A percentile compares a stretch with the other conserved stretches of the same genome.
Evolutionary conservation across 495 filamentous ascomycete species (phyloP).

Genomic region (Aspergillus cavernicola): DNA sequence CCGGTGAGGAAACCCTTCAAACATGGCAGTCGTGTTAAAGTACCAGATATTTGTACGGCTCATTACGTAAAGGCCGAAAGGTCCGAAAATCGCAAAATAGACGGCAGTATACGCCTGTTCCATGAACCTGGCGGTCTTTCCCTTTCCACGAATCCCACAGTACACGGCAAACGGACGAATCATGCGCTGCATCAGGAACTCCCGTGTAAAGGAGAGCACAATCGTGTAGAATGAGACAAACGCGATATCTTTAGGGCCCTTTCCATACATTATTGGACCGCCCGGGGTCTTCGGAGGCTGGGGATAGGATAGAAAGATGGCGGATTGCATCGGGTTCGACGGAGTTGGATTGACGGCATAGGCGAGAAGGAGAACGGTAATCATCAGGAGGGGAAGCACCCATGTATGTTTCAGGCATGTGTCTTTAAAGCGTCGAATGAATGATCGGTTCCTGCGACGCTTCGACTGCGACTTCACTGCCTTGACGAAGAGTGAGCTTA

Average conservation of each 20-base stretch:
- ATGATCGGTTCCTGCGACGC: slow-evolving; percentile 52
- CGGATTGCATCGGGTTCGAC: slow-evolving; percentile 78
- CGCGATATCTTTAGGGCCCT: slow-evolving; percentile 77
- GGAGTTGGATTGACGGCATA: slow-evolving; percentile 77
- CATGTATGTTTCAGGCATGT: slow-evolving; percentile 71
- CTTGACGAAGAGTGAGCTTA: slow-evolving; percentile 17
- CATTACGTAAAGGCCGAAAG: slow-evolving; percentile 91
- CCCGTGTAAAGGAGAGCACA: slow-evolving; percentile 86
- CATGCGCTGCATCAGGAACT: slow-evolving; percentile 93
- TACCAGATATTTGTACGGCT: slow-evolving; percentile 90
- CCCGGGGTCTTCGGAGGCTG: slow-evolving; percentile 53
- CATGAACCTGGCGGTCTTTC: slow-evolving; percentile 91
- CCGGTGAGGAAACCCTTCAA: slow-evolving; percentile 83
- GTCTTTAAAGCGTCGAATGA: slow-evolving; percentile 63
- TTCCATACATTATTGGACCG: slow-evolving; percentile 75
- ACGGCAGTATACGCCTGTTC: slow-evolving; percentile 97
- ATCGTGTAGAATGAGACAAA: slow-evolving; percentile 90
- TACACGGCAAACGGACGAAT: slow-evolving; percentile 73
- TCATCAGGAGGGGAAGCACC: slow-evolving; percentile 72
- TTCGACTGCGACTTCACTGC: slow-evolving; percentile 41
- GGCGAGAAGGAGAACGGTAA: slow-evolving; percentile 57
- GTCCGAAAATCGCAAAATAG: slow-evolving; percentile 84
- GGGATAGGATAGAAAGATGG: slow-evolving; percentile 91
- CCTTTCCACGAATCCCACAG: slow-evolving; percentile 65
- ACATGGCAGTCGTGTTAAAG: slow-evolving; percentile 91